These are phyloP conservation scores for Prinsepia uniflora DNA, from an alignment of 306 rosid genomes.

Conservation along the genomic window DNA sequence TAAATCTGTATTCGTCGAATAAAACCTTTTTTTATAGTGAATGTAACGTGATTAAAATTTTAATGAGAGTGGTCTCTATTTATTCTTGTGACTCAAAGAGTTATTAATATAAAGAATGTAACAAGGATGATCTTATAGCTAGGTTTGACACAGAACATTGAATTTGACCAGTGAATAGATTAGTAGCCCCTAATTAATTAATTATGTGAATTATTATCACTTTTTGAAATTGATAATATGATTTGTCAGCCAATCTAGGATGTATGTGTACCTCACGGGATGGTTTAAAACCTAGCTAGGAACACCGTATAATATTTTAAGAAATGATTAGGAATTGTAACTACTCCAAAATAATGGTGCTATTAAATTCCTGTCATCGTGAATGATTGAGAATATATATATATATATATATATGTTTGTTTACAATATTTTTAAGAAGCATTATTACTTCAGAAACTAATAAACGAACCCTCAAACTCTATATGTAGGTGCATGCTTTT, in stretches of 20 bases:
- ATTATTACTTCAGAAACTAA: neutral
- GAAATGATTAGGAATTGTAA: neutral
- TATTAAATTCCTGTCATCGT: neutral
- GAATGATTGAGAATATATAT: neutral
- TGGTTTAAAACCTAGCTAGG: conserved; percentile 1
- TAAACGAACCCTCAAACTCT: neutral
- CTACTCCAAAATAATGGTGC: neutral
- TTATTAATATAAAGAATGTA: neutral
- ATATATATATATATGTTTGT: no score
- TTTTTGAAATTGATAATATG: neutral
- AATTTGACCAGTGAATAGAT: neutral
- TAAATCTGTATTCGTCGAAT: no score
- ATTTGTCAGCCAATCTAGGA: neutral
- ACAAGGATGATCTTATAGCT: no score
- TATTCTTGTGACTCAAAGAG: neutral
- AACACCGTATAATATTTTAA: neutral
- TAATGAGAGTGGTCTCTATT: no score
- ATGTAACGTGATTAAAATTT: no score
- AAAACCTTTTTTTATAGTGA: no score
- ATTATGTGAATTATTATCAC: neutral
- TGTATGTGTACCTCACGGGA: neutral
- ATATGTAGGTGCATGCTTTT: no score
- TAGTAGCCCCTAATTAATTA: neutral
- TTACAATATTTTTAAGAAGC: neutral
- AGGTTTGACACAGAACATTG: neutral